These are phyloP conservation scores for Leishmania aethiopica DNA, from an alignment of 208 protist species.

Conservation along the genomic window DNA sequence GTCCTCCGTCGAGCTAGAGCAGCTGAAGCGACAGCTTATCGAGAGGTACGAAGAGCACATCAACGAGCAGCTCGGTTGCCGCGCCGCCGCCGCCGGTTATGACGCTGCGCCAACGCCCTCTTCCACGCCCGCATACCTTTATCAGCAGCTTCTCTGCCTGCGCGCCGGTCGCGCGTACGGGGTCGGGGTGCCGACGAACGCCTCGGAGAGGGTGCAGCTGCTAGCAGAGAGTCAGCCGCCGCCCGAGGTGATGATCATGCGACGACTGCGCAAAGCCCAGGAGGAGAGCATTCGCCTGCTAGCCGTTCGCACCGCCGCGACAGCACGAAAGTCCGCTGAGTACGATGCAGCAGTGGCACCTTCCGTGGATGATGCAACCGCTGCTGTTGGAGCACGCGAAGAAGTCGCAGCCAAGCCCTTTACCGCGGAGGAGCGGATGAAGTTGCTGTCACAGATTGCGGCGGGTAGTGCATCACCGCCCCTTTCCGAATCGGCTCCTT, in stretches of 20 bases:
- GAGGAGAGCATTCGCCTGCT: slow-evolving; percentile 28
- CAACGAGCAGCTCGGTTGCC: background rate
- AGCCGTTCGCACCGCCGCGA: background rate
- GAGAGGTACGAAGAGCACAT: slow-evolving; percentile 23
- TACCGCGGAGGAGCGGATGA: slow-evolving; percentile 6
- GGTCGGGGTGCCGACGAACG: slow-evolving; percentile 1
- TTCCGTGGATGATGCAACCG: background rate
- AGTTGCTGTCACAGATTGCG: background rate
- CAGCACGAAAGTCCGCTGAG: background rate
- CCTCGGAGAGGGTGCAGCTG: slow-evolving; percentile 15
- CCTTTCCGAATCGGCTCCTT: background rate
- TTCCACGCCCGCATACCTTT: slow-evolving; percentile 25
- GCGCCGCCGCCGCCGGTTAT: background rate
- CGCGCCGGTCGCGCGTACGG: slow-evolving; percentile 22
- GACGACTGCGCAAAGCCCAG: slow-evolving; percentile 19
- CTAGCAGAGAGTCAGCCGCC: slow-evolving; percentile 17
- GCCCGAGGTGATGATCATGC: slow-evolving; percentile 9
- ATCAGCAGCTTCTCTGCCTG: slow-evolving; percentile 53
- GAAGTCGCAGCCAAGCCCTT: slow-evolving; percentile 5
- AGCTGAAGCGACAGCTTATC: slow-evolving; percentile 30
- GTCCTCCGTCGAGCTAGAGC: slow-evolving; percentile 9
- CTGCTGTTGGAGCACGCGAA: background rate
- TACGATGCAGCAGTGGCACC: background rate
- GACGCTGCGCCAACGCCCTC: background rate
- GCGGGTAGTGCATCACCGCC: background rate